phyloP scores from a whole-genome alignment of 192 early-diverging fungal genomes.

The Entomortierella parvispora region DNA sequence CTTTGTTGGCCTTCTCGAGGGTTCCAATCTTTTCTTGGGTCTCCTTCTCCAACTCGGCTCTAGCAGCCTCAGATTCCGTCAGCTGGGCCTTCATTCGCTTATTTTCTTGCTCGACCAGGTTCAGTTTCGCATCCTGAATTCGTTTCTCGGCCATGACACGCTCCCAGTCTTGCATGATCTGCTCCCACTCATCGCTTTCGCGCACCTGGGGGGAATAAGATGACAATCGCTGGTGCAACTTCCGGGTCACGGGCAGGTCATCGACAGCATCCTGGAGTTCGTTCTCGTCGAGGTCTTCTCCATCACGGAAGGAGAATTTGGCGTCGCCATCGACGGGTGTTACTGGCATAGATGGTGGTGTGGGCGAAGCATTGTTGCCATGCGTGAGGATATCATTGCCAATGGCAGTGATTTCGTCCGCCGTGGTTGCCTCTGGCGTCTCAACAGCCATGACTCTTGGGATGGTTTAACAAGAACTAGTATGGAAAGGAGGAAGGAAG shows the following conservation, averaged over 20 bases:
- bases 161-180: constrained; percentile 54
- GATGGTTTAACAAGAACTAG: neutral
- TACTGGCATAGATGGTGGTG: constrained; percentile 7
- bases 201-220: constrained; percentile 44
- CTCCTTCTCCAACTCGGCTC: constrained; percentile 41
- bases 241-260: constrained; percentile 31
- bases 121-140: constrained; percentile 46
- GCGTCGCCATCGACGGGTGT: constrained; percentile 23
- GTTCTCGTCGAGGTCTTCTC: constrained; percentile 20
- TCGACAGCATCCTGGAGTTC: constrained; percentile 42
- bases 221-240: constrained; percentile 46
- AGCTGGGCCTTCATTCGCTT: constrained; percentile 48
- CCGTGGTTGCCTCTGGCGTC: constrained; percentile 1
- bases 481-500: neutral
- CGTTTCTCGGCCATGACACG: constrained; percentile 54
- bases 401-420: constrained; percentile 21
- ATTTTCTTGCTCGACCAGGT: constrained; percentile 51
- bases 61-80: constrained; percentile 16
- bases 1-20: constrained; percentile 39
- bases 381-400: constrained; percentile 39
- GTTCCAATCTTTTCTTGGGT: constrained; percentile 20
- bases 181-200: constrained; percentile 45
- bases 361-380: constrained; percentile 8
- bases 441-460: neutral
- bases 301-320: constrained; percentile 26